Evolutionary conservation across 2,329 filamentous ascomycete species (phyloP).

Genomic region (Penicillium griseofulvum): DNA sequence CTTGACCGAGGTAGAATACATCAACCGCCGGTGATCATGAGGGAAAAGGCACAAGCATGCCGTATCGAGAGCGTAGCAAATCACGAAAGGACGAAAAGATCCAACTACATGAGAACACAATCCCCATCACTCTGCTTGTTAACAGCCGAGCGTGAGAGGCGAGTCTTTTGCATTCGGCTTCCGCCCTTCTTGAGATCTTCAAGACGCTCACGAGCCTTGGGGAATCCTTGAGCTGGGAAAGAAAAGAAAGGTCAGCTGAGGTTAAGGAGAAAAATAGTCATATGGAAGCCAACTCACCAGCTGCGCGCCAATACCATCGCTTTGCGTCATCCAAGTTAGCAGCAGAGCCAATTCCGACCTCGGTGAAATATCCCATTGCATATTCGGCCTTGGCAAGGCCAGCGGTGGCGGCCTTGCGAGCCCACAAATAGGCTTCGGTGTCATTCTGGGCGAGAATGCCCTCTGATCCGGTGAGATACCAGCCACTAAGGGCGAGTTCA

Average conservation of each 20-base stretch:
- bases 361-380: conserved; percentile 96
- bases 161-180: conserved; percentile 67
- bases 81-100: neutral
- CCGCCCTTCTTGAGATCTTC: conserved; percentile 86
- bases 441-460: conserved; percentile 88
- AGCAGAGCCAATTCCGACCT: conserved; percentile 85
- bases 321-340: conserved; percentile 92
- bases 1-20: conserved; percentile 3
- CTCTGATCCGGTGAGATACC: conserved; percentile 90
- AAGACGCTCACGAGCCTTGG: conserved; percentile 85
- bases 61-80: neutral
- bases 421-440: conserved; percentile 96
- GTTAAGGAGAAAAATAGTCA: neutral
- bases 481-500: conserved; percentile 79
- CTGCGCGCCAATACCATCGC: conserved; percentile 96
- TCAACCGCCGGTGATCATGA: conserved; percentile 18
- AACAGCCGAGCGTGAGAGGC: conserved; percentile 78
- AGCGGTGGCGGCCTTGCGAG: conserved; percentile 83
- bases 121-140: conserved; percentile 87
- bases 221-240: conserved; percentile 78
- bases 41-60: conserved; percentile 9
- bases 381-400: conserved; percentile 93
- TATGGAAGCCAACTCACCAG: conserved; percentile 64
- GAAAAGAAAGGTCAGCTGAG: conserved; percentile 7
- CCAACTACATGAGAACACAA: conserved; percentile 55